Conservation (phyloP, 2,329 filamentous ascomycete species). For the Aureobasidium melanogenum region DNA sequence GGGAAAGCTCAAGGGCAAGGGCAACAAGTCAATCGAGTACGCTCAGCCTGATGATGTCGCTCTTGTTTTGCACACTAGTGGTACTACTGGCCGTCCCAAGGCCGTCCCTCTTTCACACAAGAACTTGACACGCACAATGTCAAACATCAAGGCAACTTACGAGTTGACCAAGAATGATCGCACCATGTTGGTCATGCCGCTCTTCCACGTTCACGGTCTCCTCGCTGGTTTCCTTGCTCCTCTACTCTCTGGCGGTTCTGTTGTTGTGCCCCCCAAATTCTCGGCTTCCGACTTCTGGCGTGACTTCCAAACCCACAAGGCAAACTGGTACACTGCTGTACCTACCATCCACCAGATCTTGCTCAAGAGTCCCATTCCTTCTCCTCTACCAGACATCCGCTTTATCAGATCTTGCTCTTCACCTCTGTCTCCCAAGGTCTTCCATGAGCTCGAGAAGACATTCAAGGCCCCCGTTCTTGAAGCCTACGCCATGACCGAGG, state of each 20-base stretch:
- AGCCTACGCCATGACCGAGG: constrained; percentile 90
- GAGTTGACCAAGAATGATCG: constrained; percentile 60
- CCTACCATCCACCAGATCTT: constrained; percentile 88
- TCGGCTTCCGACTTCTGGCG: constrained; percentile 76
- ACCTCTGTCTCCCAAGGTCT: constrained; percentile 71
- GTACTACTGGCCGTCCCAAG: constrained; percentile 78
- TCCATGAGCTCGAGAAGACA: constrained; percentile 66
- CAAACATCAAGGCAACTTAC: constrained; percentile 72
- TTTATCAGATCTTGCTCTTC: constrained; percentile 86
- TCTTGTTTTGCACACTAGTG: constrained; percentile 73
- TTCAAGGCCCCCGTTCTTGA: constrained; percentile 76
- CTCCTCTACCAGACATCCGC: constrained; percentile 61
- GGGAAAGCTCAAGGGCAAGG: constrained; percentile 54
- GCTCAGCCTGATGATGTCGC: constrained; percentile 69
- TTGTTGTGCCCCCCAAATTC: constrained; percentile 70
- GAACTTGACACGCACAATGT: constrained; percentile 75
- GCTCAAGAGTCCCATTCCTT: constrained; percentile 62
- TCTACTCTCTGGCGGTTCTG: constrained; percentile 65
- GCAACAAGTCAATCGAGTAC: constrained; percentile 37
- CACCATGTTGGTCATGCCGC: constrained; percentile 80
- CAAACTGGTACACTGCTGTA: constrained; percentile 91
- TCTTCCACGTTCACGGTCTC: constrained; percentile 87
- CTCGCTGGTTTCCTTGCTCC: constrained; percentile 74
- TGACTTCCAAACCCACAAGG: constrained; percentile 63
- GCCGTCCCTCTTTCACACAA: constrained; percentile 74